Conservation (phyloP, 2,329 filamentous ascomycete species). For the Xylaria sp. region DNA sequence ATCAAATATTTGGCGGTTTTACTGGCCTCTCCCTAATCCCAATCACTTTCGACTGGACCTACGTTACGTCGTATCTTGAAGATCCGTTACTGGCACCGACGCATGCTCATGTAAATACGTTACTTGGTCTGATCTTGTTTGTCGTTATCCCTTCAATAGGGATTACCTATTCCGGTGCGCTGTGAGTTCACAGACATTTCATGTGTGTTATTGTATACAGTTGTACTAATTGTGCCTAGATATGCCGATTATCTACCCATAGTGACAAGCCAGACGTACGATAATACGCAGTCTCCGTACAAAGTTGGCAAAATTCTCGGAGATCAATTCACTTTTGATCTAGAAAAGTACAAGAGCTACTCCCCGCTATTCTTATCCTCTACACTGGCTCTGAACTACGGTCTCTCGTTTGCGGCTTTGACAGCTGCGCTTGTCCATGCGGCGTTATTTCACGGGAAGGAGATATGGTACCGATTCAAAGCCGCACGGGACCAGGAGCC, state of each 20-base stretch:
- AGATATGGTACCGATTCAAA: constrained; percentile 52
- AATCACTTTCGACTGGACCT: constrained; percentile 53
- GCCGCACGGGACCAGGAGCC: constrained; percentile 53
- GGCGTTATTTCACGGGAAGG: constrained; percentile 48
- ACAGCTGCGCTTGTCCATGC: constrained; percentile 50
- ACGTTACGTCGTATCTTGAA: constrained; percentile 43
- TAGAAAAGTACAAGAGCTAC: constrained; percentile 57
- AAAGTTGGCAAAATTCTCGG: constrained; percentile 59
- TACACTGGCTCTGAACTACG: constrained; percentile 53
- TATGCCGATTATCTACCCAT: constrained; percentile 61
- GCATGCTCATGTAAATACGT: constrained; percentile 50
- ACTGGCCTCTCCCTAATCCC: constrained; percentile 50
- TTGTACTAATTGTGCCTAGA: constrained; percentile 30
- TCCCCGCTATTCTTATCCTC: constrained; percentile 60
- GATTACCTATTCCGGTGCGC: constrained; percentile 52
- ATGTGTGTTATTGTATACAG: background rate
- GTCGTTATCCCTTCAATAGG: constrained; percentile 52
- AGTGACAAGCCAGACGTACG: constrained; percentile 58
- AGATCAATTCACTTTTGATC: constrained; percentile 54
- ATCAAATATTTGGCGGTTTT: constrained; percentile 56
- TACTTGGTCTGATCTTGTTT: constrained; percentile 49
- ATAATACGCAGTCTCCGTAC: constrained; percentile 60
- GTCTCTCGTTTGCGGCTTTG: constrained; percentile 59
- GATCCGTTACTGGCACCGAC: constrained; percentile 45
- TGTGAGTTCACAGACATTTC: constrained; percentile 37